Percentiles rank a stretch among this genome's conserved stretches.
phyloP scores from a whole-genome alignment of 768 basidiomycete species.

The Hygrocybe punicea region DNA sequence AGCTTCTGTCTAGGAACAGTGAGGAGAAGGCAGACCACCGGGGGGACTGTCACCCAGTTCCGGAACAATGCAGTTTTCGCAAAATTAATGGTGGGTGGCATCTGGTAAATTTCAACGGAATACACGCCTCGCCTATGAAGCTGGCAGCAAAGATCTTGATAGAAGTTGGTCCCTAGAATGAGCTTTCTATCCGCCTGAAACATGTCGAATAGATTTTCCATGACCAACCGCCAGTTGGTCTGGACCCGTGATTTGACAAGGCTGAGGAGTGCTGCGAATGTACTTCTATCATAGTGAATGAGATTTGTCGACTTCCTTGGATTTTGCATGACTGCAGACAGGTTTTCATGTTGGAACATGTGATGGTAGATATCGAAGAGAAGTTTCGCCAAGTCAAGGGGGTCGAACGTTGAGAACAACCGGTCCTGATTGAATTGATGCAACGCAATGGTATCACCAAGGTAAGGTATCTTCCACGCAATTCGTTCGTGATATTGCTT shows the following conservation, averaged over 20 bases:
- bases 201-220: slow-evolving; percentile 28
- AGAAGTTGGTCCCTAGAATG: slow-evolving; percentile 31
- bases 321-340: slow-evolving; percentile 7
- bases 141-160: slow-evolving; percentile 40
- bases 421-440: not conserved
- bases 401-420: slow-evolving; percentile 17
- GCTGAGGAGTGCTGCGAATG: slow-evolving; percentile 31
- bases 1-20: slow-evolving; percentile 35
- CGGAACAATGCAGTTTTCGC: slow-evolving; percentile 19
- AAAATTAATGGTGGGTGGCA: not conserved
- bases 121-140: slow-evolving; percentile 33
- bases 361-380: slow-evolving; percentile 40
- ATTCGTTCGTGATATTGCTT: slow-evolving; percentile 36
- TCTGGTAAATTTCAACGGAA: slow-evolving; percentile 3
- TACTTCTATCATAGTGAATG: slow-evolving; percentile 33
- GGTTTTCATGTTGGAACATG: slow-evolving; percentile 38
- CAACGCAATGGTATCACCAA: slow-evolving; percentile 21
- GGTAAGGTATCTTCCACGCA: slow-evolving; percentile 35
- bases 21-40: slow-evolving; percentile 38
- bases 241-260: slow-evolving; percentile 22
- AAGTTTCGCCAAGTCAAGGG: slow-evolving; percentile 31
- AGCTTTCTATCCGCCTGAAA: slow-evolving; percentile 21
- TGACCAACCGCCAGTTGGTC: slow-evolving; percentile 27
- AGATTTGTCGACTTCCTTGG: slow-evolving; percentile 6
- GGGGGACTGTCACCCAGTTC: slow-evolving; percentile 34